A percentile compares a stretch with the other conserved stretches of the same genome.
These are phyloP conservation scores for Agarophyton chilense DNA, from an alignment of 23 red algal genomes.

Conservation along the genomic window DNA sequence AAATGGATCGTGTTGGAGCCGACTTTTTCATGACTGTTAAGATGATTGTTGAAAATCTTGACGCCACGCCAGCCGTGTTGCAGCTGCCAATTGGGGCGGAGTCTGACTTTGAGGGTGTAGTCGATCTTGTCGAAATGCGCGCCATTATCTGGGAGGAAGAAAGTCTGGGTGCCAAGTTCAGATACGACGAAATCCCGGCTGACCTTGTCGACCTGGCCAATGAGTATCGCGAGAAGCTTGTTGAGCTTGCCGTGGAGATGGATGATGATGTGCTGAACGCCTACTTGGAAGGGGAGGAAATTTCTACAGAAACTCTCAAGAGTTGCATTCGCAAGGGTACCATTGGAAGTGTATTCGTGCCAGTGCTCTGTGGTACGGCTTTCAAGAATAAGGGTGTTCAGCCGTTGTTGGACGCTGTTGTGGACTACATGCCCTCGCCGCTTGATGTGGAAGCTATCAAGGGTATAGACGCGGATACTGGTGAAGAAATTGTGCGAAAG, in stretches of 20 bases:
- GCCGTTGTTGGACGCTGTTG: slow-evolving; percentile 93
- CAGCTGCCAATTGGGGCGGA: slow-evolving; percentile 96
- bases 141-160: slow-evolving; percentile 96
- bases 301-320: slow-evolving; percentile 64
- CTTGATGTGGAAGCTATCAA: slow-evolving; percentile 90
- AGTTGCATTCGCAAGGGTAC: slow-evolving; percentile 94
- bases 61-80: slow-evolving; percentile 80
- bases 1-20: slow-evolving; percentile 97
- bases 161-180: slow-evolving; percentile 89
- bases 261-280: slow-evolving; percentile 91
- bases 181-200: slow-evolving; percentile 86
- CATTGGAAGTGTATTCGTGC: slow-evolving; percentile 76
- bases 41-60: slow-evolving; percentile 89
- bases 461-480: slow-evolving; percentile 75
- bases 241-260: slow-evolving; percentile 91
- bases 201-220: slow-evolving; percentile 79
- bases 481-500: slow-evolving; percentile 74
- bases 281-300: slow-evolving; percentile 92
- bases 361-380: slow-evolving; percentile 95
- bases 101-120: slow-evolving; percentile 83
- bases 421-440: slow-evolving; percentile 96
- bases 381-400: slow-evolving; percentile 99
- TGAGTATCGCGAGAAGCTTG: slow-evolving; percentile 86
- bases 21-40: slow-evolving; percentile 97
- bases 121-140: slow-evolving; percentile 96